These are phyloP conservation scores for Cladophialophora immunda DNA, from an alignment of 2,329 filamentous ascomycete species.

Conservation along the genomic window DNA sequence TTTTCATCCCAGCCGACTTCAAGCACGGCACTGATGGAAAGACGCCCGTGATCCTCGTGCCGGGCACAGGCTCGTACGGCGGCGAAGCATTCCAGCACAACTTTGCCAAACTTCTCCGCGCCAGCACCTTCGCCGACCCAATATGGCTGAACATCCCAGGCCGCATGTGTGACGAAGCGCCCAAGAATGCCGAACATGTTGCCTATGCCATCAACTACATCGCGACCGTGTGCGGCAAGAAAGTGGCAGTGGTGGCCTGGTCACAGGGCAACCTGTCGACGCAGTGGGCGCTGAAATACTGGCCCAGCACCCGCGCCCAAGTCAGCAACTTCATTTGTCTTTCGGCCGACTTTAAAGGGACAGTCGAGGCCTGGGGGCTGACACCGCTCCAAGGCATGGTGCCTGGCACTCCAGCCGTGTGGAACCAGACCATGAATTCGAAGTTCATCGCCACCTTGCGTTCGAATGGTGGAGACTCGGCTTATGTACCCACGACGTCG, in stretches of 20 bases:
- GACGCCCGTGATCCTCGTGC: conserved; percentile 61
- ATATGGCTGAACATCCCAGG: conserved; percentile 66
- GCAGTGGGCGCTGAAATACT: conserved; percentile 68
- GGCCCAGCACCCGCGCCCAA: conserved; percentile 58
- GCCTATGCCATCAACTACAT: conserved; percentile 67
- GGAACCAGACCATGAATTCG: conserved; percentile 59
- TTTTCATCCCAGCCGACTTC: conserved; percentile 62
- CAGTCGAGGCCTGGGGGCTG: conserved; percentile 41
- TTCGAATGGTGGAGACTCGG: conserved; percentile 57
- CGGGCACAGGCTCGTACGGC: conserved; percentile 62
- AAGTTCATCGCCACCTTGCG: conserved; percentile 56
- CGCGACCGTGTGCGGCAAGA: conserved; percentile 49
- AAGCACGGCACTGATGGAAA: conserved; percentile 52
- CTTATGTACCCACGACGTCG: conserved; percentile 64
- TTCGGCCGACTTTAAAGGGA: conserved; percentile 63
- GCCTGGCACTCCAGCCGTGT: conserved; percentile 51
- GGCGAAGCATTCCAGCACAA: conserved; percentile 57
- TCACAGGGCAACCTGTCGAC: conserved; percentile 64
- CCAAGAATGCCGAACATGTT: conserved; percentile 63
- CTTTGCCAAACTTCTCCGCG: conserved; percentile 59
- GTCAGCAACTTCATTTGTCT: conserved; percentile 63
- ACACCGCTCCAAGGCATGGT: conserved; percentile 13
- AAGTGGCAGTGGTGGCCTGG: conserved; percentile 61
- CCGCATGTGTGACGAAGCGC: conserved; percentile 58
- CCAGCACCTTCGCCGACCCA: conserved; percentile 55